Evolutionary conservation across 2,329 filamentous ascomycete species (phyloP), one percentile per base, ranked within the genome.

Genomic region (Coniochaeta hoffmannii): DNA sequence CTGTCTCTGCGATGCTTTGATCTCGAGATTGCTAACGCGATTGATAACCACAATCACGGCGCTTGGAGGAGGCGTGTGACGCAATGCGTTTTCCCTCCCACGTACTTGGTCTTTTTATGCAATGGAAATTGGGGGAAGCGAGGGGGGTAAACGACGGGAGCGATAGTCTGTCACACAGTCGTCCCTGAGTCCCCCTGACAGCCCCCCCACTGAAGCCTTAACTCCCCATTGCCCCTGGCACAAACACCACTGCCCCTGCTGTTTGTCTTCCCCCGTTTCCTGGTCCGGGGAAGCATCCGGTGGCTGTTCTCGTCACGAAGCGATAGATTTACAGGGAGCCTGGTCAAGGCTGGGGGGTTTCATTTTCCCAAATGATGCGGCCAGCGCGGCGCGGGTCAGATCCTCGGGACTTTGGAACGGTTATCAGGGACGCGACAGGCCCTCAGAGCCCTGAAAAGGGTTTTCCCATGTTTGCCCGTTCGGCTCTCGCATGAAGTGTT

Each of bases 271-370:
- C 35, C 22, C 24, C 15, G 26, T 31, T 31, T 41, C 52, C 52
- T 22, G 34, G 52, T 53, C 52, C 52, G 52, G 52, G 52, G 52
- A 53, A 53, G 36, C 9, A 28, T 30, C 24, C 32, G 34, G 24
- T 17, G 52, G 30, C 26, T 46, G 34, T 36, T 31, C 35, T 44
- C 35, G 26, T 53, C 52, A 53, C 34, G 46, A 53, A 30, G 32
- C 46, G 52, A 46, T 24, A 53, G 52, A 46, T 28, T 46, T 19
- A 9, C 36, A 5, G 36, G 36, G 17, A 12, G 17, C 3, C 3
- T 14, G 36, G 36, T 22, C 9, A 19, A 5, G 36, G 36, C 8
- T 6, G 17, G 15, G 19, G 36, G 17, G 36, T 22, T 41, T 19
- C 15, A n/a, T n/a, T 15, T 7, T 41, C 36, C 36, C 36, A 41